Evolutionary conservation across 2,329 filamentous ascomycete genomes (phyloP).

Genomic region (Epichloe typhina): DNA sequence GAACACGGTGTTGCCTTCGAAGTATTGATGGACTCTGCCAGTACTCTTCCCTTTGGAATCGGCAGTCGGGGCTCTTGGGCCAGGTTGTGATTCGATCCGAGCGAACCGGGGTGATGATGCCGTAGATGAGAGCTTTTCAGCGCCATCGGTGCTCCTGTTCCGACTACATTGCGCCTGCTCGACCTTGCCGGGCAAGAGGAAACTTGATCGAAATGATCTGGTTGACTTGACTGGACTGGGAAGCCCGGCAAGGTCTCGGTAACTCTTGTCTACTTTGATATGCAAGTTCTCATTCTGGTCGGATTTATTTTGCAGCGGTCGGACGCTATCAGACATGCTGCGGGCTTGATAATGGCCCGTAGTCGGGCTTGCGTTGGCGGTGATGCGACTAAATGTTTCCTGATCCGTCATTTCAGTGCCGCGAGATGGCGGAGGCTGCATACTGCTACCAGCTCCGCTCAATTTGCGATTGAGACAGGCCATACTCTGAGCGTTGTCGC

Average conservation of each 20-base stretch:
- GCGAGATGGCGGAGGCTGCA: constrained; percentile 54
- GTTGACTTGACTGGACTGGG: constrained; percentile 57
- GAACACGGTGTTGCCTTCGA: constrained; percentile 85
- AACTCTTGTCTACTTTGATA: constrained; percentile 47
- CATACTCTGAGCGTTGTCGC: constrained; percentile 39
- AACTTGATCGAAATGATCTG: constrained; percentile 63
- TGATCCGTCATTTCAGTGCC: constrained; percentile 72
- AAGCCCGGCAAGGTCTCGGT: constrained; percentile 36
- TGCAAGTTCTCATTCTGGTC: constrained; percentile 27
- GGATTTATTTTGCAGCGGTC: constrained; percentile 50
- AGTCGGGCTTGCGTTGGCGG: constrained; percentile 62
- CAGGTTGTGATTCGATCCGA: constrained; percentile 26
- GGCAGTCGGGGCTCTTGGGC: constrained; percentile 10
- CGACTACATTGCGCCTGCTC: constrained; percentile 33
- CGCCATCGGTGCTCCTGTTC: constrained; percentile 49
- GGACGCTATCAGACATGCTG: constrained; percentile 64
- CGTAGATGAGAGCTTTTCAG: constrained; percentile 72
- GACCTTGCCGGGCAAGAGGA: constrained; percentile 49
- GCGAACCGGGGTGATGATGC: constrained; percentile 59
- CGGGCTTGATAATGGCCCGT: constrained; percentile 40
- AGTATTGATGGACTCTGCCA: constrained; percentile 77
- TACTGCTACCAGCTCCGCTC: constrained; percentile 30
- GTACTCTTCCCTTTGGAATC: constrained; percentile 19
- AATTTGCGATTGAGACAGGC: constrained; percentile 17
- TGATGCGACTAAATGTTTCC: constrained; percentile 55